Evolutionary conservation across 2,329 filamentous ascomycete genomes (phyloP).

Genomic region (Penicillium decumbens): DNA sequence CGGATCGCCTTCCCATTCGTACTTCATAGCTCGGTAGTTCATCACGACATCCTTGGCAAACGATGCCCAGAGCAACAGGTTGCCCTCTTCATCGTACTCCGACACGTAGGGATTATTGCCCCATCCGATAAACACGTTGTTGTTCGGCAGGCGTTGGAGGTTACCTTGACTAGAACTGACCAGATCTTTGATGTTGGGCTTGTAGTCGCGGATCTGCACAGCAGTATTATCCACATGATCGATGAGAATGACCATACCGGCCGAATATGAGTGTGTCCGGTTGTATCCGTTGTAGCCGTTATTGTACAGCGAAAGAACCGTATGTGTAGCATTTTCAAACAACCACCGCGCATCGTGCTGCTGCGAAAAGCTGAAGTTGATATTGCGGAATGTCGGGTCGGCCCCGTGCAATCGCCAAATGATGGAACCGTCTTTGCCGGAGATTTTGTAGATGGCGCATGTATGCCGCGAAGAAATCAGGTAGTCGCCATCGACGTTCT

Average conservation of each 20-base stretch:
- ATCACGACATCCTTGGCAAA: constrained; percentile 34
- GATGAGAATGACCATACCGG: constrained; percentile 39
- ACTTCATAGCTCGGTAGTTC: constrained; percentile 44
- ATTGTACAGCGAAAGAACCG: constrained; percentile 39
- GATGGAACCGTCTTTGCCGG: constrained; percentile 37
- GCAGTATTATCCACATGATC: constrained; percentile 37
- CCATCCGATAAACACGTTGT: constrained; percentile 41
- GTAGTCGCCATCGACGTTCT: constrained; percentile 40
- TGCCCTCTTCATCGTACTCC: constrained; percentile 37
- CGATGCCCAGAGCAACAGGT: constrained; percentile 36
- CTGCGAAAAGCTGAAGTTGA: constrained; percentile 42
- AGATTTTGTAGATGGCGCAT: constrained; percentile 41
- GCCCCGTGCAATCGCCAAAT: constrained; percentile 39
- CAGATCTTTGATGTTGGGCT: constrained; percentile 22
- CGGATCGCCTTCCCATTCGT: constrained; percentile 40
- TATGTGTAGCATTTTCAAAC: constrained; percentile 37
- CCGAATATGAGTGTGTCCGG: constrained; percentile 36
- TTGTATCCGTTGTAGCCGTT: constrained; percentile 44
- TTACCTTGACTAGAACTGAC: constrained; percentile 40
- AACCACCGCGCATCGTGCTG: constrained; percentile 43
- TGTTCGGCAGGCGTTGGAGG: constrained; percentile 35
- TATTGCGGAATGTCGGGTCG: constrained; percentile 35
- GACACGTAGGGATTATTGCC: constrained; percentile 41
- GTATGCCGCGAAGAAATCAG: constrained; percentile 42
- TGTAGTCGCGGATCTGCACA: constrained; percentile 31